Base-by-base conservation (phyloP, 1,284 basidiomycete species). In the Chondrostereum purpureum region DNA sequence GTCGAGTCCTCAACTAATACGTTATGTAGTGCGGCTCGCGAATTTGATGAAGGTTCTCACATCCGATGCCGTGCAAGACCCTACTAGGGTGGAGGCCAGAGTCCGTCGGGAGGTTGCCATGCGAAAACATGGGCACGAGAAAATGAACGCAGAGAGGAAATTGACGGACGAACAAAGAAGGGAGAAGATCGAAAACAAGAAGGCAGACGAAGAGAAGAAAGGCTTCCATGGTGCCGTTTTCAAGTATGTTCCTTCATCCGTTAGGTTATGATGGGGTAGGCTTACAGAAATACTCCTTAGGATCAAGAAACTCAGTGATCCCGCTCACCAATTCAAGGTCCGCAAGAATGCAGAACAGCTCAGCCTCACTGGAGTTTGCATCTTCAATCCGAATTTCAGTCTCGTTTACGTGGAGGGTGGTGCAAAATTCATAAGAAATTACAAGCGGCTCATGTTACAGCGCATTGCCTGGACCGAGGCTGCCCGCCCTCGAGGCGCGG, bases 1-100 rank as follows among this genome's bases (percentile, higher is more conserved):
- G 16, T 14, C 46, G 20, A 5, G 14, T 39, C 18, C 37, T 45
- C 57, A 31, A 51, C 48, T 55, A 39, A 55, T 36, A 42, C 39
- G 10, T 41, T 43, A 38, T 52, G 4, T 58, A 92, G 95, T 99
- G 48, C 91, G 93, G 42, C 73, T 99, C 47, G 82, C 89, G 37
- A 99, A 99, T 65, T 69, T 99, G 60, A 98, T 99, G 94, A 93
- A 93, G 60, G 96, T 99, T 11, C 73, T 99, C 33, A 96, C 95
- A 0, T 91, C 91, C 8, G 94, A 98, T 60, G 94, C 93, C 0
- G 86, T 98, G 10, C 89, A 93, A 71, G 96, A 99, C 61, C 92
- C 96, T 1, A 99, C 96, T 2, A 88, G 94, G 53, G 91, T 99
- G 11, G 96, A 99, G 65, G 94, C 94, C 3, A 82, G 89, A 39